These are phyloP conservation scores for Aspergillus tamarii DNA, from an alignment of 2,329 filamentous ascomycete species.

Conservation along the genomic window DNA sequence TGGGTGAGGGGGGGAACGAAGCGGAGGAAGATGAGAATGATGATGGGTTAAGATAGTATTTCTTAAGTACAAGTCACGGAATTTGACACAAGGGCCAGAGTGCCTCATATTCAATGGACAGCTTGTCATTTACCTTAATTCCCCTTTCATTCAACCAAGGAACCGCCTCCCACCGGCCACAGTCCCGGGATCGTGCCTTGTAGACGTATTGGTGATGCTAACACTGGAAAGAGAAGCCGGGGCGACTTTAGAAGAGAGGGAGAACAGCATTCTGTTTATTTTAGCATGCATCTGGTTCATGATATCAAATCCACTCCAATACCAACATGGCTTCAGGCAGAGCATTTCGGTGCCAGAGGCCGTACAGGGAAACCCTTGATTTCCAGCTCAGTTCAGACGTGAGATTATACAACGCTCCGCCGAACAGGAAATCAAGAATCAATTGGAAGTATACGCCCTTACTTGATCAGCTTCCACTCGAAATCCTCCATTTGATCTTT, in stretches of 20 bases:
- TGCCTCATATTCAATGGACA: no score
- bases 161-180: not conserved
- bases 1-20: no score
- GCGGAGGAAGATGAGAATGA: no score
- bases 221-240: not conserved
- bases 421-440: not conserved
- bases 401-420: conserved; percentile 8
- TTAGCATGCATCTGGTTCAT: not conserved
- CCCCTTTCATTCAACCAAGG: no score
- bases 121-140: no score
- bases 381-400: not conserved
- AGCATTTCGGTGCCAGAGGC: conserved; percentile 2
- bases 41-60: no score
- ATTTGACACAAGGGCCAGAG: no score
- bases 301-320: not conserved
- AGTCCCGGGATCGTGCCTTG: no score
- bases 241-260: not conserved
- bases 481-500: conserved; percentile 10
- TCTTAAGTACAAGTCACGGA: no score
- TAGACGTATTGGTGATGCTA: not conserved
- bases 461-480: not conserved
- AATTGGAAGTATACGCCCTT: not conserved
- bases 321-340: conserved; percentile 5
- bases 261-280: no score
- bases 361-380: not conserved